A percentile compares a stretch with the other conserved stretches of the same genome.
Evolutionary conservation across 768 basidiomycete genomes (phyloP).

Genomic region (Chalciporus sphaerocephalus): DNA sequence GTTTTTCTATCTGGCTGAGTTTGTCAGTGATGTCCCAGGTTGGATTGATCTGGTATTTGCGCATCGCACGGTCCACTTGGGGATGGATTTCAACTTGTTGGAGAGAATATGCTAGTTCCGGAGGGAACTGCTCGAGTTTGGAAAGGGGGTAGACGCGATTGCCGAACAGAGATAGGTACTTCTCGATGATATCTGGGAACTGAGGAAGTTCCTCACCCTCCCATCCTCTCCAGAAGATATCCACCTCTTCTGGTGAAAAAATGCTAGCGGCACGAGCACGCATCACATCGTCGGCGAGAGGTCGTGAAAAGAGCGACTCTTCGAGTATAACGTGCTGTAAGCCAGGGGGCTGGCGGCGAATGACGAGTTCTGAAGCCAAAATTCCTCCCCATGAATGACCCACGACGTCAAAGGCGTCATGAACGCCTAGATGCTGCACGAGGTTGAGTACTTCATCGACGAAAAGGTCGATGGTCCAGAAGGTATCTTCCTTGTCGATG

Average conservation of each 20-base stretch:
- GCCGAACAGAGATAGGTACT: not conserved
- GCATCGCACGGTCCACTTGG: not conserved
- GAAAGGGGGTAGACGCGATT: not conserved
- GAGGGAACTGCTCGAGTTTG: not conserved
- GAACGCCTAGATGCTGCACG: constrained; percentile 37
- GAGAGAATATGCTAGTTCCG: not conserved
- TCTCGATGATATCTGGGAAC: not conserved
- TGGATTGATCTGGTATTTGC: not conserved
- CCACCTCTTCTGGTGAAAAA: not conserved
- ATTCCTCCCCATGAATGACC: constrained; percentile 60
- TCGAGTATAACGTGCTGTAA: too few relatives aligned
- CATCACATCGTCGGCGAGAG: not conserved
- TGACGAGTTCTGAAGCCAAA: constrained; percentile 27
- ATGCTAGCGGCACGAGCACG: not conserved
- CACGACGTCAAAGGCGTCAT: constrained; percentile 38
- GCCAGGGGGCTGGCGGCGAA: too few relatives aligned
- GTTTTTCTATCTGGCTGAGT: not conserved
- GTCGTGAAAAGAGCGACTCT: not conserved
- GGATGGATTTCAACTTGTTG: not conserved
- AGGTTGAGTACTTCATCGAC: constrained; percentile 50
- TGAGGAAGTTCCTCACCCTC: not conserved
- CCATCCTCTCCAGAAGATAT: not conserved
- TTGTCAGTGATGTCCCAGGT: not conserved
- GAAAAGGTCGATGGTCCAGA: constrained; percentile 48
- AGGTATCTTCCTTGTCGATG: constrained; percentile 22